Evolutionary conservation across 129 eudicot genomes (phyloP), one percentile per base, ranked within the genome.

Genomic region (Centella asiatica): DNA sequence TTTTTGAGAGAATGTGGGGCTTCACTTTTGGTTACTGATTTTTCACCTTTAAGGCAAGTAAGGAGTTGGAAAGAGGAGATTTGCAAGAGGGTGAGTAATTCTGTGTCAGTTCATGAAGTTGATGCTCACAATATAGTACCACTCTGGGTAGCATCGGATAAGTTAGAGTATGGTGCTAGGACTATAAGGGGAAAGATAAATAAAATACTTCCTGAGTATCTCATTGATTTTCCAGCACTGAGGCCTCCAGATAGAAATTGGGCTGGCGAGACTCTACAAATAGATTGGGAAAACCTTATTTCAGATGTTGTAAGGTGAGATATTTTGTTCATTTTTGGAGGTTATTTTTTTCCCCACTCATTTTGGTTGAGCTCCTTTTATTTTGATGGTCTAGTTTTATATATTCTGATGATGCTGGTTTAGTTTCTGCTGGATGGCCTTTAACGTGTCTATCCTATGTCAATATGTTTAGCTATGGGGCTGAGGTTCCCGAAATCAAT

Each of bases 91-190:
- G 89, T 85, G 62, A 44, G 73, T 69, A 87, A 72, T 60, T 74
- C 83, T 48, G 84, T 88, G 47, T 73, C 89, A 2, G 65, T 93
- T 70, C 99, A 88, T 70, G 99, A 93, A 82, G 95, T 93, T 67
- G 99, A 93, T 73, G 89, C 99, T 23, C 99, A 93, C 82, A 93
- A 93, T 74, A 72, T 93, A 63, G 96, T 88, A 31, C 99, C 99
- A 11, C 53, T 71, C 44, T 93, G 99, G 99, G 80, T 76, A 39
- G 94, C 99, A 25, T 93, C 99, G 11, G 66, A 73, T 49, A 93
- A 93, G 75, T 74, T 93, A 77, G 99, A 93, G 68, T 93, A 88
- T 20, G 72, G 95, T 44, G 96, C 99, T 46, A 80, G 84, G 77
- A 93, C 99, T 32, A 69, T 93, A 40, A 76, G 99, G 79, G 57